A percentile compares a stretch with the other conserved stretches of the same genome.
phyloP scores from a whole-genome alignment of 2,329 filamentous ascomycete species.

The Claviceps sp. region DNA sequence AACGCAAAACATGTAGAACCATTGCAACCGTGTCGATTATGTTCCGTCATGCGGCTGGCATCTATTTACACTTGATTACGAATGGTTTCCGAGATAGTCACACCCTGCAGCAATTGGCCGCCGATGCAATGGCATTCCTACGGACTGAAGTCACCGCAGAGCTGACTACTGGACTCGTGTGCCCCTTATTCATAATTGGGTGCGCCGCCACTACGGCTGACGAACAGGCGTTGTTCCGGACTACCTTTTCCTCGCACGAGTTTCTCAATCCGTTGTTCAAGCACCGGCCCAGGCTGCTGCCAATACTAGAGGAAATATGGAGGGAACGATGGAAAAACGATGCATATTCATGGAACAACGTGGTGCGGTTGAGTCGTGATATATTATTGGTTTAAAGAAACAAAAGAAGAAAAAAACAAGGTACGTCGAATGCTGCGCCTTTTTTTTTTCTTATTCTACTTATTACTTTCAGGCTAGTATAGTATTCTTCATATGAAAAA shows the following conservation, averaged over 20 bases:
- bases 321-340: neutral
- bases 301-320: neutral
- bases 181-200: neutral
- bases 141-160: neutral
- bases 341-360: neutral
- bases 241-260: neutral
- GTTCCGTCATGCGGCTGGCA: neutral
- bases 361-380: neutral
- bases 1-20: neutral
- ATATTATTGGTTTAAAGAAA: neutral
- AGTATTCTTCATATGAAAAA: neutral
- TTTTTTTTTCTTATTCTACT: neutral
- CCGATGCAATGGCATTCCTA: neutral
- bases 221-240: neutral
- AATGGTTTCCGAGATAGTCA: neutral
- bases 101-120: neutral
- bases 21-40: neutral
- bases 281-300: neutral
- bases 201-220: neutral
- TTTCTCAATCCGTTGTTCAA: neutral
- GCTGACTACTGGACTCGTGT: neutral
- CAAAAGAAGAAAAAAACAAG: neutral
- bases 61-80: neutral
- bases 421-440: neutral
- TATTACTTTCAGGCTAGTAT: neutral